phyloP scores from a whole-genome alignment of 73 alveolate genomes.

The Tetrahymena malaccensis region DNA sequence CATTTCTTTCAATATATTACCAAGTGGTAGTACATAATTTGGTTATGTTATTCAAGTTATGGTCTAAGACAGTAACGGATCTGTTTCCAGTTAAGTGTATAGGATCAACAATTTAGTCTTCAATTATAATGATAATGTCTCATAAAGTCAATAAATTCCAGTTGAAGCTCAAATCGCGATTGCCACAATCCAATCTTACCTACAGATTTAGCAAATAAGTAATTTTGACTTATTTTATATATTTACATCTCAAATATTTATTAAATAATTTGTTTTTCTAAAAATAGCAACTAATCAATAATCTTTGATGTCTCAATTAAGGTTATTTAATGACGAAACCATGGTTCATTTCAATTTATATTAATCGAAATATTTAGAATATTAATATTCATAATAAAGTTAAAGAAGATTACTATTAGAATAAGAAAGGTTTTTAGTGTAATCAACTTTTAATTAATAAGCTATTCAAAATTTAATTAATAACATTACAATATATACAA shows the following conservation, averaged over 20 bases:
- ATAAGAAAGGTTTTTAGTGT: background rate
- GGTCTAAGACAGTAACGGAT: background rate
- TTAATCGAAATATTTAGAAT: background rate
- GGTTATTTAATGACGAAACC: background rate
- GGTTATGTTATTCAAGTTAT: background rate
- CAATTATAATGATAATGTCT: background rate
- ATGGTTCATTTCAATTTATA: background rate
- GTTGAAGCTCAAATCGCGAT: background rate
- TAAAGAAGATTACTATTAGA: background rate
- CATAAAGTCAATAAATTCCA: background rate
- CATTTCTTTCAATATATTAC: background rate
- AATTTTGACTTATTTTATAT: background rate
- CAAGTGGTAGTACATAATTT: background rate
- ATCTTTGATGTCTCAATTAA: background rate
- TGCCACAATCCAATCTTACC: background rate
- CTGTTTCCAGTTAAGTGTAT: background rate
- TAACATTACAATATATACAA: background rate
- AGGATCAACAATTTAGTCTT: background rate
- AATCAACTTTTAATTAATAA: background rate
- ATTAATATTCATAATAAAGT: background rate
- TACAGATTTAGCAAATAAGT: background rate
- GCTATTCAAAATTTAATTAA: background rate
- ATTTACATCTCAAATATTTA: background rate
- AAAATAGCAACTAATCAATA: background rate
- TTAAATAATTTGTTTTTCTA: background rate